A percentile compares a stretch with the other conserved stretches of the same genome.
Conservation (phyloP, 2,329 filamentous ascomycete species). For the Penicillium sp. region DNA sequence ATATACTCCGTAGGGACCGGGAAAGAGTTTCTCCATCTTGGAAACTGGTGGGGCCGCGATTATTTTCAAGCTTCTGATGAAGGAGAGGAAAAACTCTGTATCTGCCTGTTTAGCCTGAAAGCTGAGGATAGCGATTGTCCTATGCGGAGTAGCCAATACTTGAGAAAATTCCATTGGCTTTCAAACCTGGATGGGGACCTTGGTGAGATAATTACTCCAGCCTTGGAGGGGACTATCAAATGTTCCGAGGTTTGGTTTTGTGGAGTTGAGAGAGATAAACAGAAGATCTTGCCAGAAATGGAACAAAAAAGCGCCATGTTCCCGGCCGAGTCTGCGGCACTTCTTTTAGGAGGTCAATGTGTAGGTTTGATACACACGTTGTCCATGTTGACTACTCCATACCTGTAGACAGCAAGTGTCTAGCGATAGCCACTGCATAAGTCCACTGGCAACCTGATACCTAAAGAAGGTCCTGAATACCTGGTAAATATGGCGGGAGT, state of each 20-base stretch:
- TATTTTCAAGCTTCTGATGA: slow-evolving; percentile 4
- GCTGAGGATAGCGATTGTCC: slow-evolving; percentile 3
- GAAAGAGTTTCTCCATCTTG: background rate
- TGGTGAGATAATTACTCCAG: background rate
- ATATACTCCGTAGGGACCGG: background rate
- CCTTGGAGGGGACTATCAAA: background rate
- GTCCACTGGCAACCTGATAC: background rate
- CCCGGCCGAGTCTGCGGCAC: background rate
- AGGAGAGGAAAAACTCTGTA: background rate
- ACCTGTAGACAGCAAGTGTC: background rate
- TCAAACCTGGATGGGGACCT: background rate
- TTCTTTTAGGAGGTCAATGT: slow-evolving; percentile 7
- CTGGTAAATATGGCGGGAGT: slow-evolving; percentile 4
- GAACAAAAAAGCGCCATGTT: slow-evolving; percentile 7
- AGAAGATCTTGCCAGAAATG: slow-evolving; percentile 19
- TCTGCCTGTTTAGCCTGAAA: background rate
- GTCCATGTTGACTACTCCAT: background rate
- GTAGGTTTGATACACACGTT: slow-evolving; percentile 12
- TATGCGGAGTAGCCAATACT: background rate
- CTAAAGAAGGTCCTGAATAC: background rate
- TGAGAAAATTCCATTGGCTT: slow-evolving; percentile 17
- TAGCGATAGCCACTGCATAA: background rate
- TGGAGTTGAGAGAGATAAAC: slow-evolving; percentile 6
- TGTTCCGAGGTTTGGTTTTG: background rate
- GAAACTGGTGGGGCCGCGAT: slow-evolving; percentile 6